Evolutionary conservation across 768 basidiomycete species (phyloP).

Genomic region (Phylloporus scabripes): DNA sequence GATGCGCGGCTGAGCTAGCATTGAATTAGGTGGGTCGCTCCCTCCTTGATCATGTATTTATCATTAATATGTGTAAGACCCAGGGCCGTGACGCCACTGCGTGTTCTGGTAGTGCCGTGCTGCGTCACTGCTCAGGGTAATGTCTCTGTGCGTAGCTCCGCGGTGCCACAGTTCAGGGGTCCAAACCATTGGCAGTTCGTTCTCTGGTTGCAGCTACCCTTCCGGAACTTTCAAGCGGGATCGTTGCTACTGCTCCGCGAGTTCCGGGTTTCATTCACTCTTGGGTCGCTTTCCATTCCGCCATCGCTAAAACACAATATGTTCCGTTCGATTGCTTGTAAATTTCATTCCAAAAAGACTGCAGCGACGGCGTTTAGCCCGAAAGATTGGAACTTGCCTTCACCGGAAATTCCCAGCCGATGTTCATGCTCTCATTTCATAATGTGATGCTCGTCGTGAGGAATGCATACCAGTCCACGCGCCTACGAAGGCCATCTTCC

Average conservation of each 20-base stretch:
- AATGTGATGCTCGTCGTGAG: not conserved
- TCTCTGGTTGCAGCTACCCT: not conserved
- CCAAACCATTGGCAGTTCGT: not conserved
- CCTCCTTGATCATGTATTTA: slow-evolving; percentile 10
- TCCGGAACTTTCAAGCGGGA: not conserved
- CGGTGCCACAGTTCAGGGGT: slow-evolving; percentile 6
- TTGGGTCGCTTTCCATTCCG: slow-evolving; percentile 6
- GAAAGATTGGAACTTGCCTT: slow-evolving; percentile 1
- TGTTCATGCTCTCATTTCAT: slow-evolving; percentile 17
- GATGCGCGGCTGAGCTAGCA: slow-evolving; percentile 5
- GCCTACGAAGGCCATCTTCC: slow-evolving; percentile 5
- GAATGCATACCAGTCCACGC: slow-evolving; percentile 7
- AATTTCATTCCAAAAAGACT: not conserved
- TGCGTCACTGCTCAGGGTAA: slow-evolving; percentile 19
- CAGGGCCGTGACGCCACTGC: slow-evolving; percentile 23
- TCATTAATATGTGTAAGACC: slow-evolving; percentile 3
- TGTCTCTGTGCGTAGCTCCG: slow-evolving; percentile 16
- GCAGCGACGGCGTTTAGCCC: slow-evolving; percentile 18
- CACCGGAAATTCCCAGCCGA: slow-evolving; percentile 12
- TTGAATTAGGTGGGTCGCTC: slow-evolving; percentile 17
- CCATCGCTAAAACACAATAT: slow-evolving; percentile 1
- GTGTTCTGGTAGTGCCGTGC: slow-evolving; percentile 13
- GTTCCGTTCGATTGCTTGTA: slow-evolving; percentile 8
- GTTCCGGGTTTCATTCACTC: slow-evolving; percentile 2
- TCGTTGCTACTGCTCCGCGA: not conserved